Evolutionary conservation across 805 yeast species (phyloP), one percentile per base, ranked within the genome.

Genomic region (Metschnikowia noctiluminum): DNA sequence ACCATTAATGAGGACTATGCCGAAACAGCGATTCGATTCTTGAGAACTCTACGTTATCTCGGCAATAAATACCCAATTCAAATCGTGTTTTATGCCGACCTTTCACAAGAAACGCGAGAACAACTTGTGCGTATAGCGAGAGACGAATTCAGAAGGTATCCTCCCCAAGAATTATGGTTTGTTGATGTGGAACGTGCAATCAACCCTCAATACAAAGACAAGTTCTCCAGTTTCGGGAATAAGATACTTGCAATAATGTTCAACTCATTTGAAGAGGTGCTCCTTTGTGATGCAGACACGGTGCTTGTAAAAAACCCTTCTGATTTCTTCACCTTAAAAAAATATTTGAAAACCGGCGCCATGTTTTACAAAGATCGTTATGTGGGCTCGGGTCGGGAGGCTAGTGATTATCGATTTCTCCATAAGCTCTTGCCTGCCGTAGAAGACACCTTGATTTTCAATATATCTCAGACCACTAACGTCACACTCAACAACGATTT

Each of bases 281-380:
- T 81, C 7, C 62, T 80, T 28, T 45, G 81, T 13, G 85, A 81
- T 55, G 81, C 82, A 1, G 82, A 76, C 51, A 65, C 75, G 0
- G 76, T 80, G 0, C 70, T 79, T 1, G 62, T 78, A 41, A 64
- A 69, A 12, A 41, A 68, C 11, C 34, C 53, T 2, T 40, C 35
- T 9, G 45, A 46, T 42, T 62, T 76, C 50, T 68, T 75, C 47
- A 55, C 65, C 13, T 54, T 69, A 27, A 51, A 57, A 9, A 64
- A 65, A 15, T 76, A 69, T 57, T 47, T 58, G 34, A 57, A 62
- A 6, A 61, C 69, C 2, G 70, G 72, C 60, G 65, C 54, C 7
- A 35, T 38, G 21, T 52, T 52, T 39, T 52, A 41, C 48, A 50
- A 46, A 42, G 55, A 50, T 39, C 43, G 56, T 6, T 21, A 30